Conservation (phyloP, 2,329 filamentous ascomycete genomes). For the Podosphaera xanthii region DNA sequence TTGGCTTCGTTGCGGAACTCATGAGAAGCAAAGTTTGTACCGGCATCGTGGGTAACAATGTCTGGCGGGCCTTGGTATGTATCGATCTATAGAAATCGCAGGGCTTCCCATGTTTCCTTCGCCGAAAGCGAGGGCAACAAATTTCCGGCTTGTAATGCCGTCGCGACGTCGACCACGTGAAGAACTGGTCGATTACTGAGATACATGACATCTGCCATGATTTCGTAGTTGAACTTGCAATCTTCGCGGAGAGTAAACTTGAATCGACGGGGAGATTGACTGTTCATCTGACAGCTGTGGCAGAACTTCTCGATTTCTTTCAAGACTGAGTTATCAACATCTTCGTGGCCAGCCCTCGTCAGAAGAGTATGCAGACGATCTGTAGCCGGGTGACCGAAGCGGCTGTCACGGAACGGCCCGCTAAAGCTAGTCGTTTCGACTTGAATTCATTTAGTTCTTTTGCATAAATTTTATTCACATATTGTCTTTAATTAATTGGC, state of each 20-base stretch:
- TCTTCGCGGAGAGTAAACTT: slow-evolving; percentile 1
- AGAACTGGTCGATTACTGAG: not conserved
- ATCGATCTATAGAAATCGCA: too few relatives aligned
- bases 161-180: not conserved
- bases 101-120: too few relatives aligned
- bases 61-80: not conserved
- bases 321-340: not conserved
- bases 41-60: not conserved
- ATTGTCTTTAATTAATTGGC: too few relatives aligned
- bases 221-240: slow-evolving; percentile 1
- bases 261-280: not conserved
- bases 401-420: too few relatives aligned
- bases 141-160: not conserved
- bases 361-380: not conserved
- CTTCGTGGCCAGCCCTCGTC: not conserved
- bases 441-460: too few relatives aligned
- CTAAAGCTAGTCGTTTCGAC: too few relatives aligned
- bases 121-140: too few relatives aligned
- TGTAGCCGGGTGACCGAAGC: not conserved
- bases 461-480: too few relatives aligned
- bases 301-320: not conserved
- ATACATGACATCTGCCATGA: not conserved
- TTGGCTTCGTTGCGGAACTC: not conserved
- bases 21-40: slow-evolving; percentile 2
- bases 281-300: not conserved